These are phyloP conservation scores for Penicillium sp. DNA, from an alignment of 2,329 filamentous ascomycete genomes.

Conservation along the genomic window DNA sequence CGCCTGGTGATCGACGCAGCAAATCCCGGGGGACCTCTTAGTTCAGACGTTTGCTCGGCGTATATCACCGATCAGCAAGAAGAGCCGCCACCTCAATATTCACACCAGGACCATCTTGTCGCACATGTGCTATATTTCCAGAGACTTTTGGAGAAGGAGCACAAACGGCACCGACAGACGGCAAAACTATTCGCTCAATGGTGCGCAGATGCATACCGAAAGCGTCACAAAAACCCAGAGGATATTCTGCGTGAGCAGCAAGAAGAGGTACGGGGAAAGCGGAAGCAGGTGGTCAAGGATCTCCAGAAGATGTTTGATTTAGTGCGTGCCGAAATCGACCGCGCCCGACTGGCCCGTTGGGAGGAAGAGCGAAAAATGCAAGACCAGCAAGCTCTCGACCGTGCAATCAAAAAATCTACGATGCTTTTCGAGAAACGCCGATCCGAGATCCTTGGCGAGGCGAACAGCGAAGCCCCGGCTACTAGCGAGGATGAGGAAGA, in stretches of 20 bases:
- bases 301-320: constrained; percentile 57
- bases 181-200: constrained; percentile 69
- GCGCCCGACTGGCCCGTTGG: constrained; percentile 51
- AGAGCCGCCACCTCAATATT: constrained; percentile 72
- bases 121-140: constrained; percentile 75
- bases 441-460: constrained; percentile 43
- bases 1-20: constrained; percentile 65
- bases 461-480: constrained; percentile 65
- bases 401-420: constrained; percentile 48
- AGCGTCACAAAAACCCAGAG: constrained; percentile 49
- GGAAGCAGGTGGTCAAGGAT: constrained; percentile 64
- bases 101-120: constrained; percentile 79
- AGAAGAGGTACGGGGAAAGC: constrained; percentile 60
- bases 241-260: constrained; percentile 74
- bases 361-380: constrained; percentile 50
- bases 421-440: constrained; percentile 44
- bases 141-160: constrained; percentile 71
- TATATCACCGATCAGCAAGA: constrained; percentile 68
- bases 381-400: constrained; percentile 50
- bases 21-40: constrained; percentile 69
- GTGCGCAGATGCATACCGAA: constrained; percentile 40
- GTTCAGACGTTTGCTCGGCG: constrained; percentile 61
- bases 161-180: constrained; percentile 65
- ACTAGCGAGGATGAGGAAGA: constrained; percentile 48
- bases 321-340: constrained; percentile 53